phyloP scores from a whole-genome alignment of 2,329 filamentous ascomycete species.

The Clonostachys solani region DNA sequence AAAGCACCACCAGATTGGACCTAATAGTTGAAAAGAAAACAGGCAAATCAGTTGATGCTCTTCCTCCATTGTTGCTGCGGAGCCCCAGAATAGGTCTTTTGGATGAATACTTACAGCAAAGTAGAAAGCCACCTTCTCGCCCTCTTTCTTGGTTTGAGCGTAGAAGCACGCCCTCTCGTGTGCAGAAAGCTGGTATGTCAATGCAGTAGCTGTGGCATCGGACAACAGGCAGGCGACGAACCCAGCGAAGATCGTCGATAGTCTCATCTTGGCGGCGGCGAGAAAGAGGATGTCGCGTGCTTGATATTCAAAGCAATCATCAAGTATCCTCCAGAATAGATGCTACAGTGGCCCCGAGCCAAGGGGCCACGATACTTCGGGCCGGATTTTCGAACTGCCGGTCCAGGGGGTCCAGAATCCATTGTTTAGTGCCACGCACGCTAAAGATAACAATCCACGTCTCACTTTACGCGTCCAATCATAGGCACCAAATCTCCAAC shows the following conservation, averaged over 20 bases:
- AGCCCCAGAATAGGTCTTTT: not conserved
- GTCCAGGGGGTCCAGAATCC: not conserved
- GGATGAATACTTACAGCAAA: slow-evolving; percentile 72
- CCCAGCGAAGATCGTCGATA: slow-evolving; percentile 56
- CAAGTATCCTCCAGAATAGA: slow-evolving; percentile 10
- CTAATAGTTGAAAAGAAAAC: slow-evolving; percentile 35
- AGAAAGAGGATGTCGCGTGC: slow-evolving; percentile 18
- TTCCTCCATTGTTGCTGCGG: not conserved
- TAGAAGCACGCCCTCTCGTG: slow-evolving; percentile 98
- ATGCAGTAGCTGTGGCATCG: slow-evolving; percentile 76
- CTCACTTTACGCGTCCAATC: too few relatives aligned
- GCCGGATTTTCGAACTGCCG: not conserved
- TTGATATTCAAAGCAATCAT: not conserved
- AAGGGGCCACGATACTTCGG: slow-evolving; percentile 3
- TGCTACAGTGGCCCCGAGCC: slow-evolving; percentile 21
- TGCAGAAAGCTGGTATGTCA: slow-evolving; percentile 87
- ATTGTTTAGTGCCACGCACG: too few relatives aligned
- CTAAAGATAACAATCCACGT: too few relatives aligned
- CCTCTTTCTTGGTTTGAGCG: slow-evolving; percentile 69
- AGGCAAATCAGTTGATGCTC: not conserved
- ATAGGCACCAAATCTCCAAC: too few relatives aligned
- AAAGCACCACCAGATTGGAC: slow-evolving; percentile 98
- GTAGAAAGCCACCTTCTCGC: slow-evolving; percentile 94
- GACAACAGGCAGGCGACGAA: slow-evolving; percentile 69
- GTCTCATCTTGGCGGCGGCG: slow-evolving; percentile 52